Evolutionary conservation across 371 early-diverging fungal species (phyloP).

Genomic region (Circinella minor): DNA sequence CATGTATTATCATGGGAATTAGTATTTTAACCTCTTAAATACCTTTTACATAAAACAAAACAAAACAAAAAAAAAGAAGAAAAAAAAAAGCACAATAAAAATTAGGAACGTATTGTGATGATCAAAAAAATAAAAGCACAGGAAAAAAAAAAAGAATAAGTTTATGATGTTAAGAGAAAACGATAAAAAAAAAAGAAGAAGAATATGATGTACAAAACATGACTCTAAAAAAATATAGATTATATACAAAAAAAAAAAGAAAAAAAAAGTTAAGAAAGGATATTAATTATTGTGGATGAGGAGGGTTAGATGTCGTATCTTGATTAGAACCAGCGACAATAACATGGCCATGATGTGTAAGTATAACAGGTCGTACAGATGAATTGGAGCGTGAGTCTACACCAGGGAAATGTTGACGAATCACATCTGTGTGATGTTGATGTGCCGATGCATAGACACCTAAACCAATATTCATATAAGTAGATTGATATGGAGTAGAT

Average conservation of each 20-base stretch:
- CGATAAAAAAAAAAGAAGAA: not conserved
- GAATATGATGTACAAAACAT: conserved; percentile 5
- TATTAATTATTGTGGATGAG: conserved; percentile 12
- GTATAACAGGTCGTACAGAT: conserved; percentile 23
- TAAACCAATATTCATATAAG: conserved; percentile 50
- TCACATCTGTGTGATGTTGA: conserved; percentile 56
- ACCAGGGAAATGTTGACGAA: conserved; percentile 46
- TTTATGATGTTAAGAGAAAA: not conserved
- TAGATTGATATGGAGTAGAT: conserved; percentile 24
- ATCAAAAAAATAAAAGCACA: no score
- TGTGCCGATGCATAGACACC: conserved; percentile 60
- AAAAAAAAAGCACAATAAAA: no score
- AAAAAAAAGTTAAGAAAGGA: not conserved
- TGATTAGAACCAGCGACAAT: conserved; percentile 25
- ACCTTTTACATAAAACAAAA: not conserved
- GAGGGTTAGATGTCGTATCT: not conserved
- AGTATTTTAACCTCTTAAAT: conserved; percentile 57
- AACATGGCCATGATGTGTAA: conserved; percentile 30
- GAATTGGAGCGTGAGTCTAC: conserved; percentile 21
- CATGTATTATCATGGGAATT: conserved; percentile 82
- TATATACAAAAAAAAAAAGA: conserved; percentile 12
- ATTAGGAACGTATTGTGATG: no score
- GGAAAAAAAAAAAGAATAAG: not conserved
- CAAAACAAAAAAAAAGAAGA: not conserved
- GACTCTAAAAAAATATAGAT: conserved; percentile 1